Evolutionary conservation across 2,329 filamentous ascomycete genomes (phyloP).

Genomic region (Chalara sp.): DNA sequence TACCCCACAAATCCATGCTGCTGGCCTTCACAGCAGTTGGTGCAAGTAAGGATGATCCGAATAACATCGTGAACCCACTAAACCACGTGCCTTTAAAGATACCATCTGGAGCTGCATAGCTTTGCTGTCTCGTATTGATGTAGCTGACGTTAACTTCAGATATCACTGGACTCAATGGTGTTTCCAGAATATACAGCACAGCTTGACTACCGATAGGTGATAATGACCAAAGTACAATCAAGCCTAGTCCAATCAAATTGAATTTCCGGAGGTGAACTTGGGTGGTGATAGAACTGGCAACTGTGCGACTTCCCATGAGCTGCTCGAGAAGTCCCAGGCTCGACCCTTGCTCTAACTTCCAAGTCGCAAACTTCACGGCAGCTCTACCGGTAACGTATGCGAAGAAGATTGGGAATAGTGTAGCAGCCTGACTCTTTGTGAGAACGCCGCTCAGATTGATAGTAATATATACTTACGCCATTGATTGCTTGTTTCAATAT

Average conservation of each 20-base stretch:
- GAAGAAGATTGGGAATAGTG: constrained; percentile 25
- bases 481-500: constrained; percentile 5
- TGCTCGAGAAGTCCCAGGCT: constrained; percentile 24
- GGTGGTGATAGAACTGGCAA: constrained; percentile 21
- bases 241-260: constrained; percentile 18
- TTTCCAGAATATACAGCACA: constrained; percentile 18
- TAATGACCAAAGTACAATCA: constrained; percentile 25
- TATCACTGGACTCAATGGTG: constrained; percentile 9
- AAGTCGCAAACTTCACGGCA: constrained; percentile 20
- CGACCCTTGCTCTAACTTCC: constrained; percentile 23
- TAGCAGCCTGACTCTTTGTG: not conserved
- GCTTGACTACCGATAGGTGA: constrained; percentile 28
- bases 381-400: constrained; percentile 23
- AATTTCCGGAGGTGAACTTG: constrained; percentile 21
- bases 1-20: constrained; percentile 23
- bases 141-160: constrained; percentile 11
- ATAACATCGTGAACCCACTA: constrained; percentile 13
- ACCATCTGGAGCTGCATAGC: constrained; percentile 12
- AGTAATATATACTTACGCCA: not conserved
- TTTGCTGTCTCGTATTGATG: constrained; percentile 15
- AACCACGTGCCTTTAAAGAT: constrained; percentile 11
- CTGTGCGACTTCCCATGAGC: constrained; percentile 26
- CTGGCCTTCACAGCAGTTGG: constrained; percentile 14
- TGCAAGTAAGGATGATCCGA: constrained; percentile 15
- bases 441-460: not conserved